These are phyloP conservation scores for Acrodontium crateriforme DNA, from an alignment of 2,329 filamentous ascomycete genomes.

Conservation along the genomic window DNA sequence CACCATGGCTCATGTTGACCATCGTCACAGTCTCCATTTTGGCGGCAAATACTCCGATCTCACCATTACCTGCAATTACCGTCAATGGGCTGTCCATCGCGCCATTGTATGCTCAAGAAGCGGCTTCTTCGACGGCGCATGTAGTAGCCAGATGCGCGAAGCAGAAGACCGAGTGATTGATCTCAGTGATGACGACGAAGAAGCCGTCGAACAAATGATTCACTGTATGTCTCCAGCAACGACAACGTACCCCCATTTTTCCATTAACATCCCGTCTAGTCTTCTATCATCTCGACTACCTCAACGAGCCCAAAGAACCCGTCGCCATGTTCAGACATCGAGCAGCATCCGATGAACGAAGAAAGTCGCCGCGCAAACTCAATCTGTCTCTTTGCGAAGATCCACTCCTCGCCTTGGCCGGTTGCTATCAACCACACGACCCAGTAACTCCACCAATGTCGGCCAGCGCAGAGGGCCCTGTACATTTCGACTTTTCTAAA, in stretches of 20 bases:
- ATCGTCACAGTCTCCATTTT: slow-evolving; percentile 18
- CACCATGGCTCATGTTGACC: slow-evolving; percentile 11
- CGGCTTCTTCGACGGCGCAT: slow-evolving; percentile 30
- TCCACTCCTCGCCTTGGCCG: slow-evolving; percentile 22
- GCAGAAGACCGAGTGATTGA: slow-evolving; percentile 22
- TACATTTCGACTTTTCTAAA: slow-evolving; percentile 8
- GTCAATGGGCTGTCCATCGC: slow-evolving; percentile 34
- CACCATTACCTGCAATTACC: slow-evolving; percentile 31
- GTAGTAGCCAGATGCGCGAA: slow-evolving; percentile 22
- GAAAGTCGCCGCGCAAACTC: slow-evolving; percentile 17
- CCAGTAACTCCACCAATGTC: slow-evolving; percentile 12
- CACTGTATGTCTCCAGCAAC: slow-evolving; percentile 17
- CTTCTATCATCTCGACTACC: slow-evolving; percentile 27
- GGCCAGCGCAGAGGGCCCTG: slow-evolving; percentile 4
- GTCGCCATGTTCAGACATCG: slow-evolving; percentile 20
- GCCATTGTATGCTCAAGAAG: slow-evolving; percentile 36
- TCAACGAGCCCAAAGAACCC: slow-evolving; percentile 14
- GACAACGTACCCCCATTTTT: neutral
- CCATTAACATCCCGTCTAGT: slow-evolving; percentile 10
- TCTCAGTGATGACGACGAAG: slow-evolving; percentile 25
- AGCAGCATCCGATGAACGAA: slow-evolving; percentile 13
- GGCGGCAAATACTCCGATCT: slow-evolving; percentile 34
- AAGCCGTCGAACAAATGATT: slow-evolving; percentile 27
- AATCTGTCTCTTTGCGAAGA: slow-evolving; percentile 22
- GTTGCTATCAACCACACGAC: slow-evolving; percentile 11